Percentiles rank a stretch among this genome's conserved stretches.
These are phyloP conservation scores for Miscanthus lutarioriparius DNA, from an alignment of 176 grass and related monocot species.

Conservation along the genomic window DNA sequence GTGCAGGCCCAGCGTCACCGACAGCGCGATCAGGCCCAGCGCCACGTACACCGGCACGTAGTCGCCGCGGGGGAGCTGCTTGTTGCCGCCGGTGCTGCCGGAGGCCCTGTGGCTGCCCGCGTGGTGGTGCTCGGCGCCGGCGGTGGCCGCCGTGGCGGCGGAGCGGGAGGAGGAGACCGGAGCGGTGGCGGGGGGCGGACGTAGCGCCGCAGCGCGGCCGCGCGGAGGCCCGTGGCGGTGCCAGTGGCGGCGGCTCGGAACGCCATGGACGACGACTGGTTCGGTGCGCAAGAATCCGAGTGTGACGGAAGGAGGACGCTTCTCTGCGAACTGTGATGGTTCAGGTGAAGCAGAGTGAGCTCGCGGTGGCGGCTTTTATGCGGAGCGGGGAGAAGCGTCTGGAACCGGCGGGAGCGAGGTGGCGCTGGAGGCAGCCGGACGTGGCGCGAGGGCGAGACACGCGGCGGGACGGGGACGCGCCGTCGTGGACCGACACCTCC, in stretches of 20 bases:
- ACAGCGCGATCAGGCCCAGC: constrained; percentile 54
- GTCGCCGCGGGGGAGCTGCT: constrained; percentile 38
- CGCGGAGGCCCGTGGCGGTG: background rate
- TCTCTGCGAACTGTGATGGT: background rate
- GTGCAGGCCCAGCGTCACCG: constrained; percentile 52
- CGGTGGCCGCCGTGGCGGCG: background rate
- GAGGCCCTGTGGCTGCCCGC: background rate
- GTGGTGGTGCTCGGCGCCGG: background rate
- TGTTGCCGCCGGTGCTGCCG: background rate
- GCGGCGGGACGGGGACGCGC: background rate
- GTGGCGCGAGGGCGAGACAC: constrained; percentile 7
- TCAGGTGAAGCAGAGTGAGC: background rate
- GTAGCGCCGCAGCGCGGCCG: background rate
- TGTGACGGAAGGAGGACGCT: background rate
- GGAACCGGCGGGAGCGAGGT: constrained; percentile 16
- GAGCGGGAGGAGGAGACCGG: background rate
- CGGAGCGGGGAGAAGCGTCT: background rate
- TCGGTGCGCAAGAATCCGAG: background rate
- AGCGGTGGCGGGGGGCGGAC: background rate
- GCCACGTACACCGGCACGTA: constrained; percentile 70
- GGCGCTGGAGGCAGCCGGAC: constrained; percentile 9
- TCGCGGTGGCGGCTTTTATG: constrained; percentile 3
- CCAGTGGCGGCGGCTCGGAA: constrained; percentile 20
- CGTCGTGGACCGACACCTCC: background rate
- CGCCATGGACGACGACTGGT: background rate